These are phyloP conservation scores for Hypoxylon fuscum DNA, from an alignment of 495 filamentous ascomycete species.

Conservation along the genomic window DNA sequence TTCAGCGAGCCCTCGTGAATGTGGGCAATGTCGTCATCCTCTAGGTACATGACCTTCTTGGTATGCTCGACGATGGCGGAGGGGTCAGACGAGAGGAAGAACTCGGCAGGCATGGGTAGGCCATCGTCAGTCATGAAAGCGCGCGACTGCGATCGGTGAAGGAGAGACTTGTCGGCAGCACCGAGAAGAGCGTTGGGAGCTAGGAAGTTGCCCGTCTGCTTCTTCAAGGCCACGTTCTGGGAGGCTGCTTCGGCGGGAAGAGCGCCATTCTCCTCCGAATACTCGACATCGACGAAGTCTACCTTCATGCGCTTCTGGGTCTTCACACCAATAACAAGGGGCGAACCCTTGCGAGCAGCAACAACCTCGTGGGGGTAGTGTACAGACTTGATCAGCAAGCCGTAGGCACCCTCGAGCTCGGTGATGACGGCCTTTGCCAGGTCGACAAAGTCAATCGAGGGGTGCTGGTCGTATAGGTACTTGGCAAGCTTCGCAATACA, in stretches of 20 bases:
- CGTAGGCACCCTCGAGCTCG: conserved; percentile 97
- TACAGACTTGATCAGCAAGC: conserved; percentile 94
- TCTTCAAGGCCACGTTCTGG: conserved; percentile 96
- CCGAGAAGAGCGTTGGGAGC: conserved; percentile 77
- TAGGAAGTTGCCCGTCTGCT: conserved; percentile 65
- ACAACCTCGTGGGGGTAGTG: conserved; percentile 99
- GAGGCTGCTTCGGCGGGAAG: conserved; percentile 94
- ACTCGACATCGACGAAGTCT: conserved; percentile 99
- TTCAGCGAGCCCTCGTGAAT: conserved; percentile 98
- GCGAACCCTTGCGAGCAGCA: conserved; percentile 96
- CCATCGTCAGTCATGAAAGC: conserved; percentile 99
- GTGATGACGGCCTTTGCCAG: conserved; percentile 97
- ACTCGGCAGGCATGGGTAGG: conserved; percentile 96
- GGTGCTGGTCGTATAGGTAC: conserved; percentile 96
- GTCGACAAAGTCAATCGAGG: conserved; percentile 92
- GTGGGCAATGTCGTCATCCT: conserved; percentile 99
- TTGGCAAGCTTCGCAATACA: conserved; percentile 99
- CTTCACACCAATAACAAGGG: conserved; percentile 92
- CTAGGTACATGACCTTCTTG: conserved; percentile 99
- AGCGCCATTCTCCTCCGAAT: conserved; percentile 79
- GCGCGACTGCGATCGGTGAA: conserved; percentile 96
- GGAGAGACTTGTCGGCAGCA: conserved; percentile 93
- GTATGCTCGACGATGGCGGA: conserved; percentile 99
- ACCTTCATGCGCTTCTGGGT: conserved; percentile 99
- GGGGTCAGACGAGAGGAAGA: conserved; percentile 97